These are phyloP conservation scores for Termitomyces sp. DNA, from an alignment of 768 basidiomycete species.

Conservation along the genomic window DNA sequence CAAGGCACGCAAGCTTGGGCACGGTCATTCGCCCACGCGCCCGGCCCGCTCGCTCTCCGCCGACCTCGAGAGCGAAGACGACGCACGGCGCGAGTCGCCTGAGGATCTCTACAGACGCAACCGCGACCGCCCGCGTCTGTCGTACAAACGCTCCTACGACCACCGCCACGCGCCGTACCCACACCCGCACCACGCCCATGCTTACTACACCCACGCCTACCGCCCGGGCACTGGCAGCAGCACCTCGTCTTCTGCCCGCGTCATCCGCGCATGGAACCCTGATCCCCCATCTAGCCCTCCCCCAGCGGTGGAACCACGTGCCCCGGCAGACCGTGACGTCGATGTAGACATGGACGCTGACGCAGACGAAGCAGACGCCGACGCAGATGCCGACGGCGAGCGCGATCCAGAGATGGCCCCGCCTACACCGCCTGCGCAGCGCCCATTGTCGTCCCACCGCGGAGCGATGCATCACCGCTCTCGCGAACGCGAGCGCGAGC, in stretches of 20 bases:
- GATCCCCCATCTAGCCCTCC: not conserved
- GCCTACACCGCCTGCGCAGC: not conserved
- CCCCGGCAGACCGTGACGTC: no score
- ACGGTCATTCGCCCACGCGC: not conserved
- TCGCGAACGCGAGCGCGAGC: not conserved
- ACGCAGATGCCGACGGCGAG: constrained; percentile 20
- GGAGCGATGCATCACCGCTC: not conserved
- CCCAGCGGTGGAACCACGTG: not conserved
- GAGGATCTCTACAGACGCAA: not conserved
- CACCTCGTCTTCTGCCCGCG: not conserved
- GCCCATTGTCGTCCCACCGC: not conserved
- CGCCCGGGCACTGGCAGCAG: not conserved
- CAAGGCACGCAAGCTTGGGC: constrained; percentile 25
- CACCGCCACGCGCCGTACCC: not conserved
- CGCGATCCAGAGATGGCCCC: constrained; percentile 19
- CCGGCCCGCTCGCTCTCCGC: not conserved
- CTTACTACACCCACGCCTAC: not conserved
- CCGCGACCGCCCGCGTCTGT: not conserved
- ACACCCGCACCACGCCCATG: not conserved
- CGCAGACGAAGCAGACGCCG: constrained; percentile 11
- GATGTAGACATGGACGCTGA: constrained; percentile 4
- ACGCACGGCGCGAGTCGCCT: not conserved
- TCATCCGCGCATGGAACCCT: constrained; percentile 4
- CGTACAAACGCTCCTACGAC: not conserved
- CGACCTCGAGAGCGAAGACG: not conserved